These are phyloP conservation scores for Candida suzukii DNA, from an alignment of 805 yeast genomes.

Conservation along the genomic window DNA sequence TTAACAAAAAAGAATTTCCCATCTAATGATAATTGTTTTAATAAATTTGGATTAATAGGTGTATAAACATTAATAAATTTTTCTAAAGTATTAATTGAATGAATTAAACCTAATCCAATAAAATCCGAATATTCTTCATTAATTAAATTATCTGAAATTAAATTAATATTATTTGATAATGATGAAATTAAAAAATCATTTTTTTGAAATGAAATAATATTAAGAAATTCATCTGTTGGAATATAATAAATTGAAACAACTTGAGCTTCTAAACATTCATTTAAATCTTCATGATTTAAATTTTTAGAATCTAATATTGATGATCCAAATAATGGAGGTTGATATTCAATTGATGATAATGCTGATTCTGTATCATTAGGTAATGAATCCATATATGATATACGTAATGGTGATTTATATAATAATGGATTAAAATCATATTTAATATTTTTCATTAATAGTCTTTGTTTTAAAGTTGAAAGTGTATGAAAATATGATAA, in stretches of 20 bases:
- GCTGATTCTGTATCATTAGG: background rate
- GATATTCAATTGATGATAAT: background rate
- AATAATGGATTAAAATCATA: slow-evolving; percentile 40
- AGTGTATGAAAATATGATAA: slow-evolving; percentile 50
- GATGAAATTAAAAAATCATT: slow-evolving; percentile 20
- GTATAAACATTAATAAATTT: slow-evolving; percentile 48
- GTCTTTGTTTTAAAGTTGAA: slow-evolving; percentile 15
- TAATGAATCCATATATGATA: slow-evolving; percentile 26
- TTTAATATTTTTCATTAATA: slow-evolving; percentile 7
- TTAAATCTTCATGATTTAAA: slow-evolving; percentile 26
- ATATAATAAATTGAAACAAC: slow-evolving; percentile 29
- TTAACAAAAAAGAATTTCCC: slow-evolving; percentile 37
- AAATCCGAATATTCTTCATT: slow-evolving; percentile 21
- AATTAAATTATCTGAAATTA: slow-evolving; percentile 13
- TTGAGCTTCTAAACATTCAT: slow-evolving; percentile 32
- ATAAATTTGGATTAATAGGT: slow-evolving; percentile 25
- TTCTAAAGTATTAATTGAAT: slow-evolving; percentile 44
- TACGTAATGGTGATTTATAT: slow-evolving; percentile 29
- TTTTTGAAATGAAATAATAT: slow-evolving; percentile 9
- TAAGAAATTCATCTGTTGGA: background rate
- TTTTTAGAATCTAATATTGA: slow-evolving; percentile 26
- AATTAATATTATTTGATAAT: slow-evolving; percentile 16
- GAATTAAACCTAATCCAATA: slow-evolving; percentile 55
- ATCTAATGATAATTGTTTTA: slow-evolving; percentile 10
- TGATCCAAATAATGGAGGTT: slow-evolving; percentile 22